phyloP scores from a whole-genome alignment of 2,329 filamentous ascomycete species.

The Botrytis squamosa region DNA sequence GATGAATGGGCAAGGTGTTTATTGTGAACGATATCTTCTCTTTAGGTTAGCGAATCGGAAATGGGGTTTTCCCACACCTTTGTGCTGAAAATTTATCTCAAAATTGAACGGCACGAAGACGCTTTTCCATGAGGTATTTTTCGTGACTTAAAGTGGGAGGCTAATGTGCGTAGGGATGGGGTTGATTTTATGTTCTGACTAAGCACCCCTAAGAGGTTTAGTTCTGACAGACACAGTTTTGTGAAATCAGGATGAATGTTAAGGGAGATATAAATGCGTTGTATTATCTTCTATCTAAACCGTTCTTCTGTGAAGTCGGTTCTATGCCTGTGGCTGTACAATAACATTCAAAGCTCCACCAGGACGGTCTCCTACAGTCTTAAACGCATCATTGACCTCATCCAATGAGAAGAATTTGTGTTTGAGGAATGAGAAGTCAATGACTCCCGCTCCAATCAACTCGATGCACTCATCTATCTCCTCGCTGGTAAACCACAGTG shows the following conservation, averaged over 20 bases:
- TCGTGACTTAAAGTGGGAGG: not conserved
- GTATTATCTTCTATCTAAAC: not conserved
- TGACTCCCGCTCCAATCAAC: not conserved
- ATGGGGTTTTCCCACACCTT: rapidly evolving
- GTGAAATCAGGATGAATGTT: not conserved
- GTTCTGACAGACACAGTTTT: not conserved
- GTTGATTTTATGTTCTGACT: not conserved
- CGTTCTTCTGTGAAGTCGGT: not conserved
- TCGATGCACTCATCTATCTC: not conserved
- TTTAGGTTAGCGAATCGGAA: not conserved
- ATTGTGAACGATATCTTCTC: not conserved
- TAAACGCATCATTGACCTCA: not conserved
- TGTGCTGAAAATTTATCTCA: not conserved
- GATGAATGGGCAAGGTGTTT: too few relatives aligned
- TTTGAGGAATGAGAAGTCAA: not conserved
- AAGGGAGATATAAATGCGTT: too few relatives aligned
- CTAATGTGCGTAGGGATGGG: not conserved
- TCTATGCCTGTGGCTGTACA: not conserved
- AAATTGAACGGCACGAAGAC: not conserved
- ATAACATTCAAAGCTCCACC: not conserved
- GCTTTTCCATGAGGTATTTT: too few relatives aligned
- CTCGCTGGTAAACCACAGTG: not conserved
- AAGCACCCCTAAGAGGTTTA: not conserved
- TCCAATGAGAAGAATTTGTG: not conserved
- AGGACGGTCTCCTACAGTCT: not conserved